Percentiles rank a stretch among this genome's conserved stretches.
Conservation (phyloP, 1,139 yeast species). For the Debaryomycetaceae sp. region DNA sequence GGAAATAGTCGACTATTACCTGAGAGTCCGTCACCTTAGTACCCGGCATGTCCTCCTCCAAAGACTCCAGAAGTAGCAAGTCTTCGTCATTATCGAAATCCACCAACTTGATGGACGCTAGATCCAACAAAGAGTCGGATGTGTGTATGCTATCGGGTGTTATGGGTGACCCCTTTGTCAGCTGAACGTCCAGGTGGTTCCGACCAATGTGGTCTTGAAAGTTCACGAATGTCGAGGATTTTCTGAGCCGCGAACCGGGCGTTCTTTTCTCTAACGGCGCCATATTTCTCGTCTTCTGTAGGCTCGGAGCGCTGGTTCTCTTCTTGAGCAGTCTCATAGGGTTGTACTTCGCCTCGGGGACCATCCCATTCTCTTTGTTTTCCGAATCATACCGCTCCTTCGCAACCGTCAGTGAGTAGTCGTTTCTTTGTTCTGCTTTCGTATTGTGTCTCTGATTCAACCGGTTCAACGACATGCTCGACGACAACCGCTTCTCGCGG, state of each 20-base stretch:
- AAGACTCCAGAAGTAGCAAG: conserved; percentile 5
- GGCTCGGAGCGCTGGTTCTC: conserved; percentile 4
- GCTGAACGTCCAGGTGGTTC: neutral
- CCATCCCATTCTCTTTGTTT: conserved; percentile 11
- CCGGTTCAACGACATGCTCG: conserved; percentile 12
- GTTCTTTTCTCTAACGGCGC: neutral
- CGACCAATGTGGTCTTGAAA: neutral
- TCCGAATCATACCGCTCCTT: conserved; percentile 8
- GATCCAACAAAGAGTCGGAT: conserved; percentile 19
- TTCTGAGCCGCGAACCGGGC: neutral
- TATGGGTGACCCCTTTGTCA: conserved; percentile 6
- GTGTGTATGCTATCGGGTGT: conserved; percentile 12
- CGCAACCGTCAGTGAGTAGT: conserved; percentile 10
- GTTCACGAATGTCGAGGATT: neutral
- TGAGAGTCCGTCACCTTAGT: conserved; percentile 20
- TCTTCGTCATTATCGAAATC: conserved; percentile 13
- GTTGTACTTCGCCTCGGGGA: conserved; percentile 22
- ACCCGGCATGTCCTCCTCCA: neutral
- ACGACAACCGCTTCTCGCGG: conserved; percentile 14
- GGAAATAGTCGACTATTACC: conserved; percentile 21
- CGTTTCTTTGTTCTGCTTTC: conserved; percentile 1
- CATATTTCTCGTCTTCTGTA: neutral
- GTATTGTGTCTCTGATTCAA: conserved; percentile 8
- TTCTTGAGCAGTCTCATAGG: conserved; percentile 12
- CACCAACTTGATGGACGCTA: conserved; percentile 17